Conservation (phyloP, 176 grass and related monocot genomes). For the Musa schizocarpa region DNA sequence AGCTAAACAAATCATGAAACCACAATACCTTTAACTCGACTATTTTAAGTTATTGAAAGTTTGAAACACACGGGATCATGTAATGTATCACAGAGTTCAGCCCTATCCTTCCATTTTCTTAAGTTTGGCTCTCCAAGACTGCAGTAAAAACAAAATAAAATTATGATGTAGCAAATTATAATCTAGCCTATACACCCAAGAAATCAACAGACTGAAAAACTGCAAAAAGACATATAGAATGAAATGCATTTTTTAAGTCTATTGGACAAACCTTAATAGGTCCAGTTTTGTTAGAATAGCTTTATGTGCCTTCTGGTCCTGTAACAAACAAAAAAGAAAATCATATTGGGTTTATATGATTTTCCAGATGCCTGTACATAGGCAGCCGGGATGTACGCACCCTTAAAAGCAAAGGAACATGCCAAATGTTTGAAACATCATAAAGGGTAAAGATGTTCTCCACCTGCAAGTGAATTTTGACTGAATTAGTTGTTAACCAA, state of each 20-base stretch:
- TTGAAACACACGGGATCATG: slow-evolving; percentile 38
- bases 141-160: not conserved
- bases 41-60: not conserved
- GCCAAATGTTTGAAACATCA: slow-evolving; percentile 47
- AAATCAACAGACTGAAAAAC: not conserved
- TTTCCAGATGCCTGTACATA: too few relatives aligned
- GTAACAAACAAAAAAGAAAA: slow-evolving; percentile 9
- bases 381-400: slow-evolving; percentile 6
- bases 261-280: slow-evolving; percentile 26
- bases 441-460: slow-evolving; percentile 36
- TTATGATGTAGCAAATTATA: not conserved
- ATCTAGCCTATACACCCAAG: too few relatives aligned
- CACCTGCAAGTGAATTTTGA: slow-evolving; percentile 18
- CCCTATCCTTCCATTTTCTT: slow-evolving; percentile 26
- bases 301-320: slow-evolving; percentile 45
- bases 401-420: slow-evolving; percentile 34
- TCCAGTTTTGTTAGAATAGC: slow-evolving; percentile 30
- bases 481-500: not conserved
- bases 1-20: not conserved
- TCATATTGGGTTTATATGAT: not conserved
- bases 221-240: not conserved
- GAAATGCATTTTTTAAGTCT: not conserved
- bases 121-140: slow-evolving; percentile 26
- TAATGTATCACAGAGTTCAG: slow-evolving; percentile 26
- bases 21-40: not conserved